Evolutionary conservation across 257 asterid genomes (phyloP).

Genomic region (Solanum chaucha): DNA sequence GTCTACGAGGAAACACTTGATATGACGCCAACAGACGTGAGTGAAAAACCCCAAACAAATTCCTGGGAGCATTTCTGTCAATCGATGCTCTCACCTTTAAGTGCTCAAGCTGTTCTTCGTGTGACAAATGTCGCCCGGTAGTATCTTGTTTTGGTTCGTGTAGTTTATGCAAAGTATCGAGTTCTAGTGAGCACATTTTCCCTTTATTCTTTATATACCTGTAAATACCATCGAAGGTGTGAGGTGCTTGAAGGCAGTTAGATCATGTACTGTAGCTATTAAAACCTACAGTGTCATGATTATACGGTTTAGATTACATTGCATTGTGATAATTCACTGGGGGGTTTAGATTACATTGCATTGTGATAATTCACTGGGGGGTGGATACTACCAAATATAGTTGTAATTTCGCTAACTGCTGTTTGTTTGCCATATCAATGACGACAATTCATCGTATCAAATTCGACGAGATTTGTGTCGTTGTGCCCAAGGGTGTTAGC

Average conservation of each 20-base stretch:
- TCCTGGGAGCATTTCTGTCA: constrained; percentile 84
- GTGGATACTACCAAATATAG: background rate
- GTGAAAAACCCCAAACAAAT: constrained; percentile 17
- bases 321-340: background rate
- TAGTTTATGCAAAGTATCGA: background rate
- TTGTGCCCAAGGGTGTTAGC: background rate
- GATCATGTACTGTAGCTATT: background rate
- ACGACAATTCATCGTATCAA: background rate
- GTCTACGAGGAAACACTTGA: constrained; percentile 35
- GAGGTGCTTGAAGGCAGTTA: background rate
- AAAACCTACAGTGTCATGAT: background rate
- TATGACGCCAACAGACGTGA: constrained; percentile 7
- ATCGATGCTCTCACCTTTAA: constrained; percentile 73
- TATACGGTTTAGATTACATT: background rate
- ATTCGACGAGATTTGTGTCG: background rate
- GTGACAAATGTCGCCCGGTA: constrained; percentile 53
- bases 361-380: background rate
- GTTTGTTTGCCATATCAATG: background rate
- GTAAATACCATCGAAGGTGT: background rate
- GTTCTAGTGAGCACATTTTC: constrained; percentile 1
- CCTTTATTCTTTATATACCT: background rate
- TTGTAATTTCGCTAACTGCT: background rate
- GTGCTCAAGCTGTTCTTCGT: constrained; percentile 83
- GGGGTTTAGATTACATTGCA: too few relatives aligned
- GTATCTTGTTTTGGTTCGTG: constrained; percentile 45